Percentiles rank a stretch among this genome's conserved stretches.
Evolutionary conservation across 164 flowering plant species (phyloP).

Genomic region (Berberis thunbergii): DNA sequence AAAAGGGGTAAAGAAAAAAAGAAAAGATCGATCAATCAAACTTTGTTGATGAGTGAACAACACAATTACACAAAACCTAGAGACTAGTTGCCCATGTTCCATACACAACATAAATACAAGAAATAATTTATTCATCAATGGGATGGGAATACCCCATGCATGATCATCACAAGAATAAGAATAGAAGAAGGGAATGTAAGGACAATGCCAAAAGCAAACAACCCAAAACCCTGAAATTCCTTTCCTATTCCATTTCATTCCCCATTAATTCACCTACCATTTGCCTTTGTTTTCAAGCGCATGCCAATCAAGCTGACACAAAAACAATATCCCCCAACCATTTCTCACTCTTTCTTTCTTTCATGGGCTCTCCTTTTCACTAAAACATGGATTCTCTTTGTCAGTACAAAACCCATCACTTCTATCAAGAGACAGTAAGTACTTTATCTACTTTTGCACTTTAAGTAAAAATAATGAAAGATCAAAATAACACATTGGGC

Average conservation of each 20-base stretch:
- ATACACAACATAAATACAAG: neutral
- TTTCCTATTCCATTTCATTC: neutral
- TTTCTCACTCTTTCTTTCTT: constrained; percentile 3
- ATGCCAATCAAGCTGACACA: constrained; percentile 37
- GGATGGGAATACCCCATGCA: neutral
- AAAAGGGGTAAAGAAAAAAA: too few relatives aligned
- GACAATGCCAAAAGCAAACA: constrained; percentile 30
- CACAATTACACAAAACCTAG: too few relatives aligned
- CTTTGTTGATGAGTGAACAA: too few relatives aligned
- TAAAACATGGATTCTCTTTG: constrained; percentile 47
- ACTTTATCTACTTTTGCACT: constrained; percentile 27
- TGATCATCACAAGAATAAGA: neutral
- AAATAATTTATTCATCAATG: neutral
- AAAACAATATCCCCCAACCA: neutral
- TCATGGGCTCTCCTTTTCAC: constrained; percentile 40
- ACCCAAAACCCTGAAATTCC: constrained; percentile 18
- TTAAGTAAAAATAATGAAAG: neutral
- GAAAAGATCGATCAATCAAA: too few relatives aligned
- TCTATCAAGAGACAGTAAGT: constrained; percentile 32
- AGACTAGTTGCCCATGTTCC: neutral
- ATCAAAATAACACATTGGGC: constrained; percentile 3
- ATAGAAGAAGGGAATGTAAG: constrained; percentile 19
- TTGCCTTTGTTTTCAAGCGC: constrained; percentile 19
- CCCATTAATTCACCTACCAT: neutral
- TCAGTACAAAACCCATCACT: constrained; percentile 38